A percentile compares a stretch with the other conserved stretches of the same genome.
These are phyloP conservation scores for Zymoseptoria brevis DNA, from an alignment of 2,329 filamentous ascomycete genomes.

Conservation along the genomic window DNA sequence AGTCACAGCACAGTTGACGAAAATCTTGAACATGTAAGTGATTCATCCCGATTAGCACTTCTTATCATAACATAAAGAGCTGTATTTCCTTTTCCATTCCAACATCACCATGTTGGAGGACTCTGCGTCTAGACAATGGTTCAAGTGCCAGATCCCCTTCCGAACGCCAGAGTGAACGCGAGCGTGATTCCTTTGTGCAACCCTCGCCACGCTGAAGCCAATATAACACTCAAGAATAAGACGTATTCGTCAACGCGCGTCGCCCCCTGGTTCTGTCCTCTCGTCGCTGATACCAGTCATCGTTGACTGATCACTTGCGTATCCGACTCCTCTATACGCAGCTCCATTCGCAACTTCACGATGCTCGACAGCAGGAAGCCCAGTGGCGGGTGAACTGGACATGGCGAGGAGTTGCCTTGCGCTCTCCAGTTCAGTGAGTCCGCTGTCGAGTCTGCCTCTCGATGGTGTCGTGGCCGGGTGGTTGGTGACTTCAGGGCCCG, in stretches of 20 bases:
- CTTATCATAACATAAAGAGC: background rate
- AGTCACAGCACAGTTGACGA: background rate
- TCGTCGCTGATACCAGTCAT: background rate
- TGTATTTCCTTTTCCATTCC: background rate
- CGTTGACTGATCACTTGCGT: background rate
- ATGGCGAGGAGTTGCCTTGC: background rate
- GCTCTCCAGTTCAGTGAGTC: background rate
- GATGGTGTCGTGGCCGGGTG: background rate
- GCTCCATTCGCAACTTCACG: background rate
- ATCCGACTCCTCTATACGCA: background rate
- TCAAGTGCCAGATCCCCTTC: background rate
- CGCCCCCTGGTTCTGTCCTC: background rate
- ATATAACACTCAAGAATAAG: background rate
- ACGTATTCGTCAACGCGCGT: background rate
- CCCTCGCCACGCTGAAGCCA: background rate
- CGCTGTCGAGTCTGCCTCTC: background rate
- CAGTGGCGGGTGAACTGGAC: background rate
- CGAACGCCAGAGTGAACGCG: background rate
- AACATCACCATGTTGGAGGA: background rate
- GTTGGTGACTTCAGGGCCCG: background rate
- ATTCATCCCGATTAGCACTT: background rate
- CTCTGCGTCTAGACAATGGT: background rate
- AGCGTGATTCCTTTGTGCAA: background rate
- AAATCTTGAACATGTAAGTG: background rate
- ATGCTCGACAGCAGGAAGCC: background rate